Percentiles rank a stretch among this genome's conserved stretches.
phyloP scores from a whole-genome alignment of 495 filamentous ascomycete genomes.

The Xylaria grammica region DNA sequence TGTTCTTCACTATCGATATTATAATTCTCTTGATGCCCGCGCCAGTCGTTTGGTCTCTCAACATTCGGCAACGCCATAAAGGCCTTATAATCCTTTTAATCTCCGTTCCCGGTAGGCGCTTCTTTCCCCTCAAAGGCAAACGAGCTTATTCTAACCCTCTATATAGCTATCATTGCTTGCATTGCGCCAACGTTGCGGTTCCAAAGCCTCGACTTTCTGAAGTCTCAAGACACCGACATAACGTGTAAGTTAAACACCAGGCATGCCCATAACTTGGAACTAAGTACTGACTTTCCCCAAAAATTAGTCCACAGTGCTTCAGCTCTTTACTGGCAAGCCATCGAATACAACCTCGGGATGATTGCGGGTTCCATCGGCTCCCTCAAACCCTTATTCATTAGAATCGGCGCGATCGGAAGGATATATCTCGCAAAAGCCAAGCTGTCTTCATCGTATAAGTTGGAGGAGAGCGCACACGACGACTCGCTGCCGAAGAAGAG shows the following conservation, averaged over 20 bases:
- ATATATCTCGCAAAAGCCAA: not conserved
- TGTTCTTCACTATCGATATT: slow-evolving; percentile 19
- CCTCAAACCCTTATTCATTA: slow-evolving; percentile 17
- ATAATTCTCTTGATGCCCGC: slow-evolving; percentile 16
- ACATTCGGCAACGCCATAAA: slow-evolving; percentile 10
- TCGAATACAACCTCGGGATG: slow-evolving; percentile 23
- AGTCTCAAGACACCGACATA: slow-evolving; percentile 8
- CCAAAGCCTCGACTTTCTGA: slow-evolving; percentile 11
- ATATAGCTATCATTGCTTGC: slow-evolving; percentile 17
- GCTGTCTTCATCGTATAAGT: not conserved
- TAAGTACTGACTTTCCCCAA: not conserved
- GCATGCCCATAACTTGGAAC: not conserved
- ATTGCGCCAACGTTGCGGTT: slow-evolving; percentile 13
- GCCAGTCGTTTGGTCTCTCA: slow-evolving; percentile 10
- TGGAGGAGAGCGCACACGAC: not conserved
- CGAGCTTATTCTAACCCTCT: not conserved
- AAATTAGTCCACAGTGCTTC: slow-evolving; percentile 18
- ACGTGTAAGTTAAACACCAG: slow-evolving; percentile 17
- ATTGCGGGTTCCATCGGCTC: slow-evolving; percentile 15
- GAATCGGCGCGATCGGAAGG: too few species aligned
- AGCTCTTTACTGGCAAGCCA: slow-evolving; percentile 22
- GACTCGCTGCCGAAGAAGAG: not conserved
- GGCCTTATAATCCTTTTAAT: slow-evolving; percentile 1
- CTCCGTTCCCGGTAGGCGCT: slow-evolving; percentile 15
- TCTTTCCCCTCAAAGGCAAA: not conserved